Conservation (phyloP, 2,329 filamentous ascomycete species). For the Epichloe festucae region DNA sequence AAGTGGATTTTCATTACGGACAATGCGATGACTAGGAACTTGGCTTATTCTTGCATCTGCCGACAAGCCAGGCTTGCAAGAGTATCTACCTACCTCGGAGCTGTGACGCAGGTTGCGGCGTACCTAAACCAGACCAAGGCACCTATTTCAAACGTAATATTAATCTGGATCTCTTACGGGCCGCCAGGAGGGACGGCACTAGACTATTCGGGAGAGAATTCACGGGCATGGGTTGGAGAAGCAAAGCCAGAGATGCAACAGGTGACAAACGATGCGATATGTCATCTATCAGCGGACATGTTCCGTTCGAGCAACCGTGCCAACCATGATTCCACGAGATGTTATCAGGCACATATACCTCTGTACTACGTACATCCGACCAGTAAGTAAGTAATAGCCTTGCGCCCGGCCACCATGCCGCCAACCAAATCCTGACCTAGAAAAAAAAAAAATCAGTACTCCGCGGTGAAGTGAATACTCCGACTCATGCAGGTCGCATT, state of each 20-base stretch:
- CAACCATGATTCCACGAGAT: background rate
- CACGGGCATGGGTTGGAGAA: conserved; percentile 10
- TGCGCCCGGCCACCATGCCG: no score
- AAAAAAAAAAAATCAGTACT: no score
- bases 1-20: conserved; percentile 25
- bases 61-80: conserved; percentile 9
- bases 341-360: conserved; percentile 1
- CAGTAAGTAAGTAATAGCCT: no score
- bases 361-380: background rate
- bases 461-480: no score
- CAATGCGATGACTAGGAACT: conserved; percentile 24
- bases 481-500: no score
- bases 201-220: conserved; percentile 18
- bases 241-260: background rate
- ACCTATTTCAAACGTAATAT: conserved; percentile 14
- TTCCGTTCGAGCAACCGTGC: background rate
- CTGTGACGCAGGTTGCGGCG: conserved; percentile 23
- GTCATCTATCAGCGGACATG: background rate
- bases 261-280: background rate
- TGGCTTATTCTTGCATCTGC: conserved; percentile 9
- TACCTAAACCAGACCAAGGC: conserved; percentile 21
- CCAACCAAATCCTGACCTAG: no score
- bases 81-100: conserved; percentile 20
- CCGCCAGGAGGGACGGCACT: conserved; percentile 11
- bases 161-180: conserved; percentile 5